These are phyloP conservation scores for Hanseniaspora thailandica DNA, from an alignment of 805 yeast species.

Conservation along the genomic window DNA sequence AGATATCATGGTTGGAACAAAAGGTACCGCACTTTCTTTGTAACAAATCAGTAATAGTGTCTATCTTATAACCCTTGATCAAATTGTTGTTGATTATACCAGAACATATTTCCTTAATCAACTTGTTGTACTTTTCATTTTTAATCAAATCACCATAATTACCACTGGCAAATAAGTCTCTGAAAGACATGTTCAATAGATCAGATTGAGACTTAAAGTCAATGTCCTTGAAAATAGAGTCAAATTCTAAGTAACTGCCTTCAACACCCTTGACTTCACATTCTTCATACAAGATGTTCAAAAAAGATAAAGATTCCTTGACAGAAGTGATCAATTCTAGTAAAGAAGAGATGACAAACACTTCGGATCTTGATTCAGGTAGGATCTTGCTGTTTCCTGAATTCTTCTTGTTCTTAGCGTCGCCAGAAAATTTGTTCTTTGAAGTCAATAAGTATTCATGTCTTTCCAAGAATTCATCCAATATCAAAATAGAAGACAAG, in stretches of 20 bases:
- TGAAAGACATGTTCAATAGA: slow-evolving; percentile 54
- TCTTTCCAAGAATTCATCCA: slow-evolving; percentile 57
- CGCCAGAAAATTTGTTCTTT: slow-evolving; percentile 16
- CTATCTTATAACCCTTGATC: slow-evolving; percentile 85
- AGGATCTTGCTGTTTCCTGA: background rate
- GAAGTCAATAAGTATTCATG: slow-evolving; percentile 35
- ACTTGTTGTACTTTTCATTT: slow-evolving; percentile 23
- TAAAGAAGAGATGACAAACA: slow-evolving; percentile 71
- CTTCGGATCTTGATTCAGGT: slow-evolving; percentile 61
- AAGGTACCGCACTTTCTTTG: slow-evolving; percentile 91
- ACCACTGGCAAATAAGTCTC: slow-evolving; percentile 52
- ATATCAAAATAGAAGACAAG: slow-evolving; percentile 56
- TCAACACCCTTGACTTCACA: slow-evolving; percentile 32
- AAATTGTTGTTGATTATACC: slow-evolving; percentile 83
- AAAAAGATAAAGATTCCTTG: slow-evolving; percentile 82
- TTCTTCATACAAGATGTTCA: slow-evolving; percentile 72
- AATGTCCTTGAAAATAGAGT: slow-evolving; percentile 58
- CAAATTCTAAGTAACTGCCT: slow-evolving; percentile 35
- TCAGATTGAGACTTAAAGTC: slow-evolving; percentile 56
- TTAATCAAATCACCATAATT: slow-evolving; percentile 37
- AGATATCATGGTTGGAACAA: slow-evolving; percentile 86
- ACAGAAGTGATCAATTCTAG: slow-evolving; percentile 62
- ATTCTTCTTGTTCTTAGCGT: background rate
- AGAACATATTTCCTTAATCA: slow-evolving; percentile 76
- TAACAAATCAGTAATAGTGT: slow-evolving; percentile 70